Evolutionary conservation across 2,329 filamentous ascomycete species (phyloP).

Genomic region (Sporothrix sp.): DNA sequence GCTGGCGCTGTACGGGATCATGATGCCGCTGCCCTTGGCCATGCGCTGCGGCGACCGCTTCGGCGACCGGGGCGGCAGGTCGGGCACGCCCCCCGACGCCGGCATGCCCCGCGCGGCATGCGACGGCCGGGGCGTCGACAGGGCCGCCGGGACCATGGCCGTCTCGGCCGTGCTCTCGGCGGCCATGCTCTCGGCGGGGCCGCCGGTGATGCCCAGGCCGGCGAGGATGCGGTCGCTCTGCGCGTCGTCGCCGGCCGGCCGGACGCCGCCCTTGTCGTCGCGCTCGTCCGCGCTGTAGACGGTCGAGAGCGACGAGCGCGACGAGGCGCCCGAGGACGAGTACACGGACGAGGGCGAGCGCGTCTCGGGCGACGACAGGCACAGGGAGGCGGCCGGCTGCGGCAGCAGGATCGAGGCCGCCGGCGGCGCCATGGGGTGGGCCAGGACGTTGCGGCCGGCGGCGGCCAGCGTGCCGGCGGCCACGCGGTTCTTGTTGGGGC

Average conservation of each 20-base stretch:
- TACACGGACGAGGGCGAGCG: slow-evolving; percentile 9
- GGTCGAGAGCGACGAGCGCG: slow-evolving; percentile 42
- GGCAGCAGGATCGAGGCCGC: background rate
- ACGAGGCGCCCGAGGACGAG: slow-evolving; percentile 9
- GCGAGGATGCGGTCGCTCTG: background rate
- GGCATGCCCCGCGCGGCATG: background rate
- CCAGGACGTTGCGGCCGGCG: background rate
- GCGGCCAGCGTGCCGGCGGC: background rate
- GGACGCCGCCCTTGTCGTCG: slow-evolving; percentile 27
- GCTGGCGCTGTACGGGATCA: slow-evolving; percentile 8
- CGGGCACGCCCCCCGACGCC: background rate
- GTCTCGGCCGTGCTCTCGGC: background rate
- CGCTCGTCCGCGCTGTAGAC: slow-evolving; percentile 46
- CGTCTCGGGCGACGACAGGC: slow-evolving; percentile 1
- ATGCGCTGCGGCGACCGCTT: background rate
- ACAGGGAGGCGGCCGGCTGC: background rate
- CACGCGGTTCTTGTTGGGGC: slow-evolving; percentile 9
- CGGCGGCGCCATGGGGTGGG: background rate
- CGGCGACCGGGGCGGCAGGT: slow-evolving; percentile 9
- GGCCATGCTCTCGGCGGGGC: background rate
- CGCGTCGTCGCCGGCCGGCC: background rate
- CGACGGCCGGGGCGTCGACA: slow-evolving; percentile 1
- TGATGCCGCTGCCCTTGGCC: slow-evolving; percentile 5
- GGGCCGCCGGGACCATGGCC: slow-evolving; percentile 6
- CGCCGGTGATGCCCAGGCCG: slow-evolving; percentile 7